Percentiles rank a stretch among this genome's conserved stretches.
Conservation (phyloP, 2,329 filamentous ascomycete genomes). For the Colletotrichum sp. region DNA sequence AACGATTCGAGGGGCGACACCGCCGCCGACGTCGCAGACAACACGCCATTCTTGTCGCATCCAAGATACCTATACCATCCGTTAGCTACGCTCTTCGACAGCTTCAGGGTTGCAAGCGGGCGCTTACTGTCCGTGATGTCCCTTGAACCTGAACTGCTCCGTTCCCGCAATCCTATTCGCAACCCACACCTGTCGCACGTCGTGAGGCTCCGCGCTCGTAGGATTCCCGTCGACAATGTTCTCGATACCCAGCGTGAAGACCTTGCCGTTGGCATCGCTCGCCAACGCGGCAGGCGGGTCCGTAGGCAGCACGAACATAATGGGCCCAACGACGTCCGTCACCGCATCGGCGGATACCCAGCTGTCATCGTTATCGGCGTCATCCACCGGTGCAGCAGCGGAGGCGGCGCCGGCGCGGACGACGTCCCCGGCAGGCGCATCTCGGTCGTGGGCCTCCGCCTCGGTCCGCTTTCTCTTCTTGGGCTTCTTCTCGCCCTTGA, state of each 20-base stretch:
- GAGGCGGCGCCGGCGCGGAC: slow-evolving; percentile 25
- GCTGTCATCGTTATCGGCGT: slow-evolving; percentile 72
- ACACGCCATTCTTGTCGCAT: slow-evolving; percentile 81
- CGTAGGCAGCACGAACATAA: slow-evolving; percentile 83
- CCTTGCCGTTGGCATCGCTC: slow-evolving; percentile 84
- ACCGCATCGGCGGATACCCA: slow-evolving; percentile 87
- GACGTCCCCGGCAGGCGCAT: slow-evolving; percentile 30
- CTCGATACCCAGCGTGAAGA: slow-evolving; percentile 82
- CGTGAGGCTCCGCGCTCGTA: slow-evolving; percentile 89
- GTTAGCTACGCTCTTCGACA: not conserved
- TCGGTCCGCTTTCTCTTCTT: slow-evolving; percentile 86
- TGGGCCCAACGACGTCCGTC: slow-evolving; percentile 79
- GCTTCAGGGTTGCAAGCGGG: not conserved
- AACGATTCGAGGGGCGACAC: slow-evolving; percentile 87
- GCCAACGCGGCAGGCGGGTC: slow-evolving; percentile 76
- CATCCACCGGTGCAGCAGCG: slow-evolving; percentile 28
- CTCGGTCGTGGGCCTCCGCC: slow-evolving; percentile 42
- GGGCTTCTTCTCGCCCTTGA: slow-evolving; percentile 96
- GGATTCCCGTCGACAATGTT: slow-evolving; percentile 87
- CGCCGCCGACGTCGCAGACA: slow-evolving; percentile 80
- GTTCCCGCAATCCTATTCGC: slow-evolving; percentile 84
- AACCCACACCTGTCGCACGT: slow-evolving; percentile 95
- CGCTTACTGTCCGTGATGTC: slow-evolving; percentile 79
- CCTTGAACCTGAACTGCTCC: slow-evolving; percentile 84
- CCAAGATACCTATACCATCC: slow-evolving; percentile 73